A percentile compares a stretch with the other conserved stretches of the same genome.
Conservation (phyloP, 2,329 filamentous ascomycete genomes). For the Diplodia mutila region DNA sequence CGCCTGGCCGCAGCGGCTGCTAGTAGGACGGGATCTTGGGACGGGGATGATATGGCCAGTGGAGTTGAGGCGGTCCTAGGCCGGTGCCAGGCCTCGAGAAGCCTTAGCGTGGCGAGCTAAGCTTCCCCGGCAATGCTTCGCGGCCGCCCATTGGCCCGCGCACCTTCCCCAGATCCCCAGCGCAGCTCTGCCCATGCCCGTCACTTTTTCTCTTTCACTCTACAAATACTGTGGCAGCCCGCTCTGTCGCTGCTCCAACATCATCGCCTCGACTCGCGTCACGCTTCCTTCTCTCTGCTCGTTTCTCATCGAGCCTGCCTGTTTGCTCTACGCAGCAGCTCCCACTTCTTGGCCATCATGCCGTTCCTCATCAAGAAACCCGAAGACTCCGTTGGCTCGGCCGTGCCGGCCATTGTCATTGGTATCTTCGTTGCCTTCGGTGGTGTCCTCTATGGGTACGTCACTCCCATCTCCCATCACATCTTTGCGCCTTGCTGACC, state of each 20-base stretch:
- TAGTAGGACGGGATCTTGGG: neutral
- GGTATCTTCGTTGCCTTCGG: slow-evolving; percentile 53
- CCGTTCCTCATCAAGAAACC: slow-evolving; percentile 63
- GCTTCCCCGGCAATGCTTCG: neutral
- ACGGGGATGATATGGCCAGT: neutral
- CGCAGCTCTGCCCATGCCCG: neutral
- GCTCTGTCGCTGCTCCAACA: neutral
- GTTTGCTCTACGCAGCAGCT: neutral
- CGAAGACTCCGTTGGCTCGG: slow-evolving; percentile 69
- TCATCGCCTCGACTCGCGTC: neutral
- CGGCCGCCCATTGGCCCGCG: neutral
- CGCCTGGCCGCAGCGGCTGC: neutral
- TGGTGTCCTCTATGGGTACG: slow-evolving; percentile 48
- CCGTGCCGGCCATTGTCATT: slow-evolving; percentile 43
- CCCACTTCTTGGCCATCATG: slow-evolving; percentile 33
- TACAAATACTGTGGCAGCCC: slow-evolving; percentile 3
- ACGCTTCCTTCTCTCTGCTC: no score
- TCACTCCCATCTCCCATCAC: neutral
- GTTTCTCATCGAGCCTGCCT: neutral
- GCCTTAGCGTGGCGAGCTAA: neutral
- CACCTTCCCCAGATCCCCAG: neutral
- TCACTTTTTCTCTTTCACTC: neutral
- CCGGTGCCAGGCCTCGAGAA: neutral
- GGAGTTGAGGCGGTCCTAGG: slow-evolving; percentile 4
- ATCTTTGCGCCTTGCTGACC: neutral